Evolutionary conservation across 768 basidiomycete genomes (phyloP), one percentile per base, ranked within the genome.

Genomic region (Clavaria fumosa): DNA sequence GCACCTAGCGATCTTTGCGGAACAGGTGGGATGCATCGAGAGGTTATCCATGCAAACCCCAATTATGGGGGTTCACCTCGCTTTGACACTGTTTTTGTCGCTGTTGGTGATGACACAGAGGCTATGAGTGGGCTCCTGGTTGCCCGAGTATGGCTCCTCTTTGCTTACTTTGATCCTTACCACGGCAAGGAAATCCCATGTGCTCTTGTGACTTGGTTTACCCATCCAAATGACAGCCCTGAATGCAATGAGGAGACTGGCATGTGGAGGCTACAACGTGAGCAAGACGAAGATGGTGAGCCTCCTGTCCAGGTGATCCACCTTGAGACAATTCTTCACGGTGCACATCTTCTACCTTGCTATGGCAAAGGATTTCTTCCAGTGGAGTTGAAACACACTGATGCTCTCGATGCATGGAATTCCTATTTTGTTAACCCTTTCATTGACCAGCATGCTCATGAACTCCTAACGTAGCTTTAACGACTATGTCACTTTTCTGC

Each of bases 401-500:
- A 53, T 7, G 50, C 50, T 2, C 40, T 58, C 0, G 45, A 54
- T 23, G 24, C 44, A 9, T 57, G 55, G 38, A 11, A 40, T 2
- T 35, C 36, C 2, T 57, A 40, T 43, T 58, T 51, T 44, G 40
- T 60, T 1, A 60, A 56, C 33, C 52, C 49, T 21, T 58, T 47
- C 36, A 48, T 50, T 12, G 56, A 60, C 31, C 50, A 58, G 35
- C 56, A 59, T 43, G 34, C 50, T 10, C 41, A 57, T 40, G 51
- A 56, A 39, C 47, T 56, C n/a, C n/a, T n/a, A n/a, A n/a, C n/a
- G n/a, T n/a, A n/a, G n/a, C n/a, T n/a, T n/a, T n/a, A n/a, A n/a
- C n/a, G n/a, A n/a, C n/a, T n/a, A n/a, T n/a, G n/a, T n/a, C n/a
- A n/a, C n/a, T n/a, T n/a, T n/a, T n/a, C n/a, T n/a, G n/a, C n/a